These are phyloP conservation scores for Wakefieldia striispora DNA, from an alignment of 768 basidiomycete genomes.

Conservation along the genomic window DNA sequence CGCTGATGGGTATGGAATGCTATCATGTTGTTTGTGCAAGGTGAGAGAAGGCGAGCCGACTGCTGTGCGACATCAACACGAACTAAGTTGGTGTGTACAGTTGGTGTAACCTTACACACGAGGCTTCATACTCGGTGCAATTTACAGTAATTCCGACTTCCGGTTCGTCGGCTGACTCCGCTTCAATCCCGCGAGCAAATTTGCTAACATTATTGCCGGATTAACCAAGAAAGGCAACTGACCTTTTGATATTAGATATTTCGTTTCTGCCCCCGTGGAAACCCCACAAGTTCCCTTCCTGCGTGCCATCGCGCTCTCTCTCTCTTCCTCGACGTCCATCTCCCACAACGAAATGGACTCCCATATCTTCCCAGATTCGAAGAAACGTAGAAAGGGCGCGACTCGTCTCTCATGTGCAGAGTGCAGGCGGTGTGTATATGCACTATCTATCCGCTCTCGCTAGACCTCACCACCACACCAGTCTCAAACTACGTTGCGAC, in stretches of 20 bases:
- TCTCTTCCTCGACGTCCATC: slow-evolving; percentile 19
- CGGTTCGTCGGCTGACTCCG: background rate
- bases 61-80: no score
- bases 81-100: no score
- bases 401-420: slow-evolving; percentile 79
- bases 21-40: no score
- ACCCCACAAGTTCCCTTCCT: no score
- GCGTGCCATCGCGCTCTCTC: slow-evolving; percentile 16
- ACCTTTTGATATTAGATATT: slow-evolving; percentile 9
- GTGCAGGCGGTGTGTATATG: slow-evolving; percentile 58
- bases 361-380: slow-evolving; percentile 33
- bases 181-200: slow-evolving; percentile 26
- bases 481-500: slow-evolving; percentile 53
- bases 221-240: slow-evolving; percentile 24
- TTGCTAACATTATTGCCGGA: slow-evolving; percentile 16
- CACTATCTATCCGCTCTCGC: background rate
- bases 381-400: slow-evolving; percentile 69
- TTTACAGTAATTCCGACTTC: background rate
- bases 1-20: no score
- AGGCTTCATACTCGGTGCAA: no score
- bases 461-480: background rate
- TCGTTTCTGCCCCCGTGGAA: slow-evolving; percentile 10
- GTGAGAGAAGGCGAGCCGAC: no score
- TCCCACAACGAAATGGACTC: slow-evolving; percentile 21
- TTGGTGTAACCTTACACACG: no score